phyloP scores from a whole-genome alignment of 352 stramenopile species.

The Globisporangium nodosum region DNA sequence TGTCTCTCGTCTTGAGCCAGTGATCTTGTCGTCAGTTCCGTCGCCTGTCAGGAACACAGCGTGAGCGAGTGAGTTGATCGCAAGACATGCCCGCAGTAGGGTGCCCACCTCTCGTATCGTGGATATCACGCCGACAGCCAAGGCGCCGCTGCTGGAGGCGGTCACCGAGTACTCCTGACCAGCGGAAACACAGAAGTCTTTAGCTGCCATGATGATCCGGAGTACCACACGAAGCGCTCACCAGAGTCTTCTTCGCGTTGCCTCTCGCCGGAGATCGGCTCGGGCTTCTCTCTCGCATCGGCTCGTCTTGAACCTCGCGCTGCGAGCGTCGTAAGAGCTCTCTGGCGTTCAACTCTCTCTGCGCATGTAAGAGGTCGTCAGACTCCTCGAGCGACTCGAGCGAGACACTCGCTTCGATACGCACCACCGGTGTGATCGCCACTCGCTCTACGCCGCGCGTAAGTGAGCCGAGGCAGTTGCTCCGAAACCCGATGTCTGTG shows the following conservation, averaged over 20 bases:
- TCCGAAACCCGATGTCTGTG: background rate
- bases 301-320: background rate
- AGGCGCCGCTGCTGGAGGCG: background rate
- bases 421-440: background rate
- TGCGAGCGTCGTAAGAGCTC: background rate
- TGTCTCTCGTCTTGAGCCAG: constrained; percentile 3
- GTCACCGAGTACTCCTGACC: background rate
- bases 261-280: background rate
- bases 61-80: background rate
- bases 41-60: constrained; percentile 2
- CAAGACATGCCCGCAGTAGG: background rate
- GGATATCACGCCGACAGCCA: background rate
- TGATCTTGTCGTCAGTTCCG: constrained; percentile 11
- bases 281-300: background rate
- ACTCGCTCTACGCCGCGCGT: background rate
- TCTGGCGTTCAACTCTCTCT: background rate
- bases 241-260: background rate
- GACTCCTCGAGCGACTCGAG: background rate
- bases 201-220: background rate
- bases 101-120: background rate
- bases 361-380: background rate
- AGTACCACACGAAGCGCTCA: background rate
- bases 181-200: background rate
- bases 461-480: background rate
- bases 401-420: background rate